A percentile compares a stretch with the other conserved stretches of the same genome.
Conservation (phyloP, 306 rosid species). For the Arachis hypogaea region DNA sequence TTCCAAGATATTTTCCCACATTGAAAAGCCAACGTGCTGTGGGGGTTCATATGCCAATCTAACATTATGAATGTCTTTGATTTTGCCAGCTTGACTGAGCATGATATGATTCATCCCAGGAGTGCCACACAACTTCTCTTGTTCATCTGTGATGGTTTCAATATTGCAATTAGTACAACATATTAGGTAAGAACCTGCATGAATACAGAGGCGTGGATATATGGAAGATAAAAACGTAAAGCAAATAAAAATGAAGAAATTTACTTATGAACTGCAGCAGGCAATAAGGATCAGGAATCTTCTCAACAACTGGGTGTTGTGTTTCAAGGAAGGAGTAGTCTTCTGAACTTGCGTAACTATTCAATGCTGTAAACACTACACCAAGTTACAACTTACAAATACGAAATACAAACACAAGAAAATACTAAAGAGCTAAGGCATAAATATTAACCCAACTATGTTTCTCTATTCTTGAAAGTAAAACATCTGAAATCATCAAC, state of each 20-base stretch:
- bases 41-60: conserved; percentile 45
- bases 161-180: conserved; percentile 27
- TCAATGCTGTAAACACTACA: conserved; percentile 55
- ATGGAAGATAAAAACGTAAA: conserved; percentile 8
- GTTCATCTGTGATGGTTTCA: conserved; percentile 55
- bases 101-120: conserved; percentile 50
- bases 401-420: background rate
- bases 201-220: conserved; percentile 8
- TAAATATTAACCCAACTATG: conserved; percentile 21
- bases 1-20: conserved; percentile 54
- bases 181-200: conserved; percentile 19
- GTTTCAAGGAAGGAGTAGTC: conserved; percentile 49
- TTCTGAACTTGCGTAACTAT: conserved; percentile 55
- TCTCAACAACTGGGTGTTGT: conserved; percentile 52
- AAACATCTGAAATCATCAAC: background rate
- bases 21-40: conserved; percentile 43
- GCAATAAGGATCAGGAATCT: conserved; percentile 48
- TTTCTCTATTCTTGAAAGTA: conserved; percentile 23
- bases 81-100: conserved; percentile 48
- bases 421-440: conserved; percentile 2
- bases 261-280: conserved; percentile 53
- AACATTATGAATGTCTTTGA: conserved; percentile 42
- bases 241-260: conserved; percentile 25
- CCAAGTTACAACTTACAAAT: conserved; percentile 32
- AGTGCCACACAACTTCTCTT: conserved; percentile 48